Percentiles rank a stretch among this genome's conserved stretches.
phyloP scores from a whole-genome alignment of 805 yeast species.

The Myxozyma vanderwaltii region DNA sequence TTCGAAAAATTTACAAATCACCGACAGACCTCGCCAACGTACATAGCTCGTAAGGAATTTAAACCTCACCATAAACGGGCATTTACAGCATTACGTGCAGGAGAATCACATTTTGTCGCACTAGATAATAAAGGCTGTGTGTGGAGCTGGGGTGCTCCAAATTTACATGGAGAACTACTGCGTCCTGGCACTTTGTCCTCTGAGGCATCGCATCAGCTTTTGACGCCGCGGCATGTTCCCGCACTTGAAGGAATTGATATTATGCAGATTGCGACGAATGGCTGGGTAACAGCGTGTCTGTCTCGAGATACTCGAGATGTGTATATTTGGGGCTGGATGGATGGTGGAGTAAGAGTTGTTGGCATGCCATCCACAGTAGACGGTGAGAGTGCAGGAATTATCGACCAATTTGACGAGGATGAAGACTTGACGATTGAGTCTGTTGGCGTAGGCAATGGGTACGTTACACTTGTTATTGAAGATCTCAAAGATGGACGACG shows the following conservation, averaged over 20 bases:
- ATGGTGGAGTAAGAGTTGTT: neutral
- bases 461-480: conserved; percentile 7
- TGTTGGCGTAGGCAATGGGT: conserved; percentile 16
- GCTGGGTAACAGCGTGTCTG: conserved; percentile 23
- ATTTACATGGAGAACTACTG: conserved; percentile 19
- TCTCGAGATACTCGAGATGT: conserved; percentile 21
- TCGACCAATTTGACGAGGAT: conserved; percentile 22
- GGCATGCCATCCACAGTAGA: conserved; percentile 3
- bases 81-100: conserved; percentile 7
- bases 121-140: conserved; percentile 19
- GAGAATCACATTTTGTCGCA: conserved; percentile 22
- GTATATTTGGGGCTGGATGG: conserved; percentile 24
- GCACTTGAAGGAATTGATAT: conserved; percentile 21
- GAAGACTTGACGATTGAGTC: conserved; percentile 5
- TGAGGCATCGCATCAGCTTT: neutral
- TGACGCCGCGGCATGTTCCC: conserved; percentile 12
- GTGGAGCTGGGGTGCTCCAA: conserved; percentile 24
- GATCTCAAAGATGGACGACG: neutral
- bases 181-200: neutral
- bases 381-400: conserved; percentile 13
- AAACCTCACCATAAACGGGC: conserved; percentile 4
- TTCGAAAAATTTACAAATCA: neutral
- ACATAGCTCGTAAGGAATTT: conserved; percentile 9
- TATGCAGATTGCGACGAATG: conserved; percentile 13
- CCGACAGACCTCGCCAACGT: neutral